A percentile compares a stretch with the other conserved stretches of the same genome.
These are phyloP conservation scores for Dactylonectria estremocensis DNA, from an alignment of 2,329 filamentous ascomycete genomes.

Conservation along the genomic window DNA sequence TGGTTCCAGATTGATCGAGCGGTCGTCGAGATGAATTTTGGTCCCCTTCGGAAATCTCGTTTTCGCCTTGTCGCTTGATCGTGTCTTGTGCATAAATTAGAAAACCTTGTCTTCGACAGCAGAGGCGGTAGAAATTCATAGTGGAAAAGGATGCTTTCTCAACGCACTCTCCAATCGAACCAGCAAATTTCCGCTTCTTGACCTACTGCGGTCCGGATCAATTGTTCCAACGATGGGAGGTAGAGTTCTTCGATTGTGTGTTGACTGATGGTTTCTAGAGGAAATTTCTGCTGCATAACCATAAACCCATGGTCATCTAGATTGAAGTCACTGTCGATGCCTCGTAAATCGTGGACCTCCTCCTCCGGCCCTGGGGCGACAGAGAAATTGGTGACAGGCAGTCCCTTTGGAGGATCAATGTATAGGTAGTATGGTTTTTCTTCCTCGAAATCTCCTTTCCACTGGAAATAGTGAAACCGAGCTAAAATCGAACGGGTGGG, in stretches of 20 bases:
- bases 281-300: conserved; percentile 1
- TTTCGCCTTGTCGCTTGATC: background rate
- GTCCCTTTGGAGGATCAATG: conserved; percentile 11
- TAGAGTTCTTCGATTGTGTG: conserved; percentile 2
- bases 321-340: background rate
- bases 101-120: no score
- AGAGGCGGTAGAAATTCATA: background rate
- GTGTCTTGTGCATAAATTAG: conserved; percentile 1
- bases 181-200: conserved; percentile 9
- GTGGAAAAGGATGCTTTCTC: background rate
- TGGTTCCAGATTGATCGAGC: background rate
- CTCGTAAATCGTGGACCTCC: conserved; percentile 3
- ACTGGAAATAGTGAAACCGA: conserved; percentile 14
- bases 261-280: background rate
- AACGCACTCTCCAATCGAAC: conserved; percentile 17
- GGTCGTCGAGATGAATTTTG: conserved; percentile 13
- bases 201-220: background rate
- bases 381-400: conserved; percentile 12
- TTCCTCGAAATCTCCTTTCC: conserved; percentile 1
- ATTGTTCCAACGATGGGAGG: conserved; percentile 3
- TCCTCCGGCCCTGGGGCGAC: background rate
- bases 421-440: conserved; percentile 24
- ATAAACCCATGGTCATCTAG: conserved; percentile 12
- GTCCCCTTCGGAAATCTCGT: background rate
- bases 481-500: background rate